Percentiles rank a stretch among this genome's conserved stretches.
Conservation (phyloP, 2,329 filamentous ascomycete genomes). For the Aspergillus sp. region DNA sequence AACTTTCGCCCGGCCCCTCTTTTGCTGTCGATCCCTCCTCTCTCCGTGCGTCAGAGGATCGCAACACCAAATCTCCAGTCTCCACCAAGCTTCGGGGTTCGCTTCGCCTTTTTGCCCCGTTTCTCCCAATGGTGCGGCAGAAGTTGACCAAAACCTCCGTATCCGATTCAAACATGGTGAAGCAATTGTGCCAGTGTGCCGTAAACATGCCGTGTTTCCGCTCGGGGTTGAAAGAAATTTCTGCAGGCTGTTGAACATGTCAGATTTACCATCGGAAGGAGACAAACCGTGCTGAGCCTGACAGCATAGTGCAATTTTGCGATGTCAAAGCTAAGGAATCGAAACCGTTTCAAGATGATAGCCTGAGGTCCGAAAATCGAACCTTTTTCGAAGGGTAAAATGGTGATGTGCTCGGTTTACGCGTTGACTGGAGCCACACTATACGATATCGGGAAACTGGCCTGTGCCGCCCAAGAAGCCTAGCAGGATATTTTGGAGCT, state of each 20-base stretch:
- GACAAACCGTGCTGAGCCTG: background rate
- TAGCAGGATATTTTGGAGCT: background rate
- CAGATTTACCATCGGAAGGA: background rate
- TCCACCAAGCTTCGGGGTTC: background rate
- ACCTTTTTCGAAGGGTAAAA: background rate
- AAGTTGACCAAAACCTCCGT: background rate
- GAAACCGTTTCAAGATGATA: constrained; percentile 8
- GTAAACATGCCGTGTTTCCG: background rate
- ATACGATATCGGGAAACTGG: constrained; percentile 12
- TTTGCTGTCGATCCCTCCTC: constrained; percentile 1
- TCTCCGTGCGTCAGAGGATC: background rate
- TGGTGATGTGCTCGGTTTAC: constrained; percentile 8
- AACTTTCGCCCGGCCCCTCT: constrained; percentile 1
- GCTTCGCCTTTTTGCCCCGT: background rate
- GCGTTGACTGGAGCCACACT: constrained; percentile 19
- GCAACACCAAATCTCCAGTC: background rate
- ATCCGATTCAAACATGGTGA: background rate
- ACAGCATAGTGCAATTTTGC: background rate
- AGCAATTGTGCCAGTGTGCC: background rate
- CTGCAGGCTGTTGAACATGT: background rate
- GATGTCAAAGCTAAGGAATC: background rate
- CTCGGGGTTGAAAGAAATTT: background rate
- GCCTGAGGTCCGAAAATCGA: constrained; percentile 1
- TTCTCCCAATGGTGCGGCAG: background rate
- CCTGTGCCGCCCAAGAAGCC: constrained; percentile 4